Evolutionary conservation across 1,139 yeast genomes (phyloP).

Genomic region (Yamadazyma spencermartinsiae): DNA sequence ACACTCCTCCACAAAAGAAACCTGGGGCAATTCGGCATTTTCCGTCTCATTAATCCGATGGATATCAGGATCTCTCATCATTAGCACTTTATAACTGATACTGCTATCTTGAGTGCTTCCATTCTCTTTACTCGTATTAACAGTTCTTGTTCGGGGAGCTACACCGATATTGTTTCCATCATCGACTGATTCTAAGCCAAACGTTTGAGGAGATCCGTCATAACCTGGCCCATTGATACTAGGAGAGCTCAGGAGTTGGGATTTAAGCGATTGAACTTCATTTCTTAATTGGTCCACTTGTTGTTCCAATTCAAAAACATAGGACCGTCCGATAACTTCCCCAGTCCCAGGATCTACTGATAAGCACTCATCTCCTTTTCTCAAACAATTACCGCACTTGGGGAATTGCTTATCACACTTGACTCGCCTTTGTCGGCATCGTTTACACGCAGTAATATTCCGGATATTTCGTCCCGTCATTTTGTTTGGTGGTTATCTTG

Average conservation of each 20-base stretch:
- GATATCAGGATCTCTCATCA: slow-evolving; percentile 9
- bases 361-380: slow-evolving; percentile 68
- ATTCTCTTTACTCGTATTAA: slow-evolving; percentile 3
- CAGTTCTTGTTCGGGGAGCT: slow-evolving; percentile 3
- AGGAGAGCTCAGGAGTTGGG: too few relatives aligned
- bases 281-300: slow-evolving; percentile 14
- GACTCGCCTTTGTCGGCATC: slow-evolving; percentile 75
- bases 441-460: slow-evolving; percentile 62
- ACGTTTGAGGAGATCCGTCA: background rate
- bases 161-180: background rate
- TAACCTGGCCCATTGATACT: background rate
- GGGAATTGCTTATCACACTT: slow-evolving; percentile 83
- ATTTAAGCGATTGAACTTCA: slow-evolving; percentile 14
- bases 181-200: background rate
- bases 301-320: slow-evolving; percentile 55
- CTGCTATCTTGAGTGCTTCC: slow-evolving; percentile 5
- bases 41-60: background rate
- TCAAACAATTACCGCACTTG: slow-evolving; percentile 66
- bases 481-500: background rate
- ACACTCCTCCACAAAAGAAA: slow-evolving; percentile 62
- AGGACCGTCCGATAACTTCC: slow-evolving; percentile 76
- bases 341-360: slow-evolving; percentile 87
- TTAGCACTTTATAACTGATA: slow-evolving; percentile 6
- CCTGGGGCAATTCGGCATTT: slow-evolving; percentile 53
- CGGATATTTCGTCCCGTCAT: slow-evolving; percentile 7